Percentiles rank a stretch among this genome's conserved stretches.
phyloP scores from a whole-genome alignment of 1,139 yeast genomes.

The Yamadazyma kanchanaburiensis region DNA sequence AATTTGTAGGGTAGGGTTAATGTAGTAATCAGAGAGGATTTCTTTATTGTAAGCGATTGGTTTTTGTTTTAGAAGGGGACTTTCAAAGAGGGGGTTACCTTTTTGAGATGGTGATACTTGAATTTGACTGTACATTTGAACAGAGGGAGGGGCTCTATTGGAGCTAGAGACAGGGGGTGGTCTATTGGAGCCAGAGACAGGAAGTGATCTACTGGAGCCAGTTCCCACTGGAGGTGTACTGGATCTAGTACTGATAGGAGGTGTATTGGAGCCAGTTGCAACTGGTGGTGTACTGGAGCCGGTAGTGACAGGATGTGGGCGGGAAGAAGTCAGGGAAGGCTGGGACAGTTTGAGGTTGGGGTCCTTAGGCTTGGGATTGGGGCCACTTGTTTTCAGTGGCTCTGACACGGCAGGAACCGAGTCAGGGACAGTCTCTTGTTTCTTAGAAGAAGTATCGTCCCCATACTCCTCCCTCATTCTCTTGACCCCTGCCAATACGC shows the following conservation, averaged over 20 bases:
- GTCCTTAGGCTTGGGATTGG: not conserved
- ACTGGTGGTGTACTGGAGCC: not conserved
- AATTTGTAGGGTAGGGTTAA: constrained; percentile 63
- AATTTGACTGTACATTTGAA: constrained; percentile 20
- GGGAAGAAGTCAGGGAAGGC: not conserved
- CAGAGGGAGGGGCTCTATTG: constrained; percentile 5
- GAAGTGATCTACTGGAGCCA: too few relatives aligned
- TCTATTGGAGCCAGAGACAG: not conserved
- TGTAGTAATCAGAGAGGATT: constrained; percentile 59
- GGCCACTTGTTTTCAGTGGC: not conserved
- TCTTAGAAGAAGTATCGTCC: constrained; percentile 2
- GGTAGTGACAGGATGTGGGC: not conserved
- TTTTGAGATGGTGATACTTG: constrained; percentile 34
- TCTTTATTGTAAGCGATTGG: constrained; percentile 35
- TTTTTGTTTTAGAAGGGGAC: constrained; percentile 35
- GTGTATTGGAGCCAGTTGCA: not conserved
- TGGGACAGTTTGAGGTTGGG: not conserved
- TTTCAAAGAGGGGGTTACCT: constrained; percentile 41
- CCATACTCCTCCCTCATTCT: constrained; percentile 42
- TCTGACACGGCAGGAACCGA: not conserved
- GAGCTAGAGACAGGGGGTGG: not conserved
- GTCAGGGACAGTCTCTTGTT: not conserved
- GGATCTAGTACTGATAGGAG: too few relatives aligned
- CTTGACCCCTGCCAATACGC: constrained; percentile 62
- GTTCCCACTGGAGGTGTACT: too few relatives aligned